phyloP scores from a whole-genome alignment of 257 asterid species.

The Solanum habrochaites region DNA sequence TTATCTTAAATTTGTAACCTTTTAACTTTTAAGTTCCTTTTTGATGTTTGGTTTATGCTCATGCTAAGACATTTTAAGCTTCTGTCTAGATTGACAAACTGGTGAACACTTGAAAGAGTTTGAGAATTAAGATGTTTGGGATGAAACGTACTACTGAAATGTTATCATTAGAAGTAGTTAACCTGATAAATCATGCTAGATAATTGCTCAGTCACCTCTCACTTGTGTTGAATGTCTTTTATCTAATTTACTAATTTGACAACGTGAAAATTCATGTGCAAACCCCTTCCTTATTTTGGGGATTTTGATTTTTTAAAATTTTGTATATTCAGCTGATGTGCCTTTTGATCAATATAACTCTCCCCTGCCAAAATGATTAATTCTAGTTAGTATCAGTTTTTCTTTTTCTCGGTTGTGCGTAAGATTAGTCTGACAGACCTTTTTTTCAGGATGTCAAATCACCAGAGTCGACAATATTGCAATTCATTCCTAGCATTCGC shows the following conservation, averaged over 20 bases:
- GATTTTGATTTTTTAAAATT: neutral
- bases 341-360: neutral
- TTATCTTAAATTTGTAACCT: neutral
- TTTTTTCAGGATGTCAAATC: constrained; percentile 37
- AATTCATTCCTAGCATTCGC: constrained; percentile 46
- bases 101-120: neutral
- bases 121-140: neutral
- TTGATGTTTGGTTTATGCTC: neutral
- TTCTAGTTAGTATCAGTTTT: neutral
- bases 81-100: neutral
- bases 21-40: neutral
- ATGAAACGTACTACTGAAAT: neutral
- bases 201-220: neutral
- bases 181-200: neutral
- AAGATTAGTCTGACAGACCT: neutral
- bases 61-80: neutral
- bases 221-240: neutral
- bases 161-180: neutral
- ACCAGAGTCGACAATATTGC: constrained; percentile 19
- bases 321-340: neutral
- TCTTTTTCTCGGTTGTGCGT: neutral
- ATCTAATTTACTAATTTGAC: neutral
- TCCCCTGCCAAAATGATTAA: neutral
- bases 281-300: neutral
- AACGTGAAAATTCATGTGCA: neutral